These are phyloP conservation scores for Coleophoma eucalyptorum DNA, from an alignment of 2,329 filamentous ascomycete genomes.

Conservation along the genomic window DNA sequence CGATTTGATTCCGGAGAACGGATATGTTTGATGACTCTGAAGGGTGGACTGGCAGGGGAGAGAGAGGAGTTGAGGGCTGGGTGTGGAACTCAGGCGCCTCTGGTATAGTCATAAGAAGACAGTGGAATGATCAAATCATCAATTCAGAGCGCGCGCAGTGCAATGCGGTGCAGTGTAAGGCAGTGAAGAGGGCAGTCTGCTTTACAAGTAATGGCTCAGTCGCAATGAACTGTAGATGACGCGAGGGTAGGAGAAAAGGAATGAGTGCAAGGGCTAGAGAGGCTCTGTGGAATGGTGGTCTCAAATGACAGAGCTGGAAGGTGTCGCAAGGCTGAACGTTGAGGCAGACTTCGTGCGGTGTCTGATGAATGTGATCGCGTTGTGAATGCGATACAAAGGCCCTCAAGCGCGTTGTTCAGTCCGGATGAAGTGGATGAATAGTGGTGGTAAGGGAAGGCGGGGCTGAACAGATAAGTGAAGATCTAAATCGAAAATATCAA, in stretches of 20 bases:
- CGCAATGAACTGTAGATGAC: too few species aligned
- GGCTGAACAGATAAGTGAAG: not conserved
- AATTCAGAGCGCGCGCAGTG: not conserved
- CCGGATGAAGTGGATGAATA: not conserved
- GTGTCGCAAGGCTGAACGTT: not conserved
- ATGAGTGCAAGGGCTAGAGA: not conserved
- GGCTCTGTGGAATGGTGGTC: not conserved
- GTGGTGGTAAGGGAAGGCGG: not conserved
- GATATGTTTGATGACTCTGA: conserved; percentile 66
- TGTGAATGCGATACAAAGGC: too few species aligned
- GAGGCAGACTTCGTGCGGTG: not conserved
- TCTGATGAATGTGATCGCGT: too few species aligned
- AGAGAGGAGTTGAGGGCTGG: conserved; percentile 65
- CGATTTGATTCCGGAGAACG: conserved; percentile 68
- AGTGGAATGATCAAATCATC: conserved; percentile 6
- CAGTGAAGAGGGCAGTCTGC: not conserved
- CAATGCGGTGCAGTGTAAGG: not conserved
- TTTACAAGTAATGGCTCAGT: not conserved
- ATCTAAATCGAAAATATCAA: not conserved
- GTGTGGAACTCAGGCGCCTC: conserved; percentile 57
- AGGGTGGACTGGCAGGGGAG: conserved; percentile 66
- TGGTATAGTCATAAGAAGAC: conserved; percentile 14
- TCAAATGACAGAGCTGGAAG: not conserved
- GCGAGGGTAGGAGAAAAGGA: not conserved
- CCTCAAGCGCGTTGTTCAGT: too few species aligned